These are phyloP conservation scores for Pseudonitzschia multiseries DNA, from an alignment of 108 stramenopile species.

Conservation along the genomic window DNA sequence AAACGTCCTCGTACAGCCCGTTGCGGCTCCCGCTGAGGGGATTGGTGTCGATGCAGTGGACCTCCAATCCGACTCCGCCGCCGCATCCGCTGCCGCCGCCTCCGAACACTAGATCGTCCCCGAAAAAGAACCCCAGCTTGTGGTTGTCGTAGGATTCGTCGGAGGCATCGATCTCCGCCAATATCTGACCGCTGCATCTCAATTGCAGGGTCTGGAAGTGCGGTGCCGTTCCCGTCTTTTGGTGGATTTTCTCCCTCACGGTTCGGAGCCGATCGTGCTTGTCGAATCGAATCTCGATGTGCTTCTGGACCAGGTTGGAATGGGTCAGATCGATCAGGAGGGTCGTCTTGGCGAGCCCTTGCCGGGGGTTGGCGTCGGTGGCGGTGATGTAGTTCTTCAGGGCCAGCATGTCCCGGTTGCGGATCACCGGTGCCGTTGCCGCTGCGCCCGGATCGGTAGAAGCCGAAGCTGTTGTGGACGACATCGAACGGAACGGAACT, in stretches of 20 bases:
- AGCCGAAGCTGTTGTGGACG: too few species aligned
- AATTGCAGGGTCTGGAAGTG: constrained; percentile 86
- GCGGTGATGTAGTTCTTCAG: constrained; percentile 68
- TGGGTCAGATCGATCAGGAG: constrained; percentile 90
- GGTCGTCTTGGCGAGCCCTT: constrained; percentile 19
- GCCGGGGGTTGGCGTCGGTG: constrained; percentile 36
- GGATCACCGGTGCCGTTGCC: too few species aligned
- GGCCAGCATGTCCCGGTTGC: constrained; percentile 70
- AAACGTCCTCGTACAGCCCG: constrained; percentile 90
- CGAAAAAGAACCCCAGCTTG: constrained; percentile 83
- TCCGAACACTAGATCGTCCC: constrained; percentile 40
- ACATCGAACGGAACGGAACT: too few species aligned
- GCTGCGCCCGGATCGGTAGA: constrained; percentile 25
- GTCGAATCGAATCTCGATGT: constrained; percentile 95
- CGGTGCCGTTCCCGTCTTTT: constrained; percentile 91
- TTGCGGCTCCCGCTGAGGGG: constrained; percentile 77
- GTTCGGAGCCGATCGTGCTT: constrained; percentile 77
- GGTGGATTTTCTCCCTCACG: constrained; percentile 79
- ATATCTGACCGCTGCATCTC: constrained; percentile 43
- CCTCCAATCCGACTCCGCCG: too few species aligned
- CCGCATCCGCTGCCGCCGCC: too few species aligned
- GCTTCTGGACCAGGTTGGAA: constrained; percentile 89
- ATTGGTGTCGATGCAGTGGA: constrained; percentile 91
- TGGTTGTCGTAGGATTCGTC: constrained; percentile 50
- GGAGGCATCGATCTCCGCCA: constrained; percentile 58